Base-by-base conservation (phyloP, 108 stramenopile genomes). In the Bacterosira constricta region DNA sequence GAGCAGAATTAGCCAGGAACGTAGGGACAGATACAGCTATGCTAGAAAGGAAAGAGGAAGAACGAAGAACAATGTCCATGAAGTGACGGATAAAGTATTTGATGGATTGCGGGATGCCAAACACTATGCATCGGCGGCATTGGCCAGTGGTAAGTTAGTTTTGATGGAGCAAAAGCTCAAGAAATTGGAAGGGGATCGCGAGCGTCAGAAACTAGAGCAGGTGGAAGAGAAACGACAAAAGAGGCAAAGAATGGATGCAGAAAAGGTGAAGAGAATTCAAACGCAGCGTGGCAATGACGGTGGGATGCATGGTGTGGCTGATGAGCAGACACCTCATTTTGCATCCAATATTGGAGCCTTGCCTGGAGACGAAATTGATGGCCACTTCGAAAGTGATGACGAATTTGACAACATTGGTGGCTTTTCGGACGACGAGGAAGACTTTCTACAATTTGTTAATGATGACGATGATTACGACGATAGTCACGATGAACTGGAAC, bases 21-120 rank as follows among this genome's bases (percentile, higher is more conserved):
- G 31, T 20, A 23, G 39, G 18, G 62, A 59, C 3, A 50, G 38
- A 54, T 37, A 30, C 45, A 13, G 46, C 67, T 26, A 52, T 30
- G 23, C 47, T 2, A 31, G 13, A 25, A 9, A 64, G 31, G 4
- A 23, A 49, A 6, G 15, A 34, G 3, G 13, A 35, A n/a, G n/a
- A n/a, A n/a, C n/a, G n/a, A n/a, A n/a, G n/a, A 21, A 13, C 1
- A 32, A 29, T 8, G 36, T 32, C 36, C 6, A 2, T 8, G 61
- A 46, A 12, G 18, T 82, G 18, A 35, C 64, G 4, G 70, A 86
- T 18, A 26, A 39, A 0, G 31, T 88, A 20, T 63, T 74, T 44
- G 82, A 86, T 58, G 45, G 55, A 31, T 87, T 75, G 84, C 79
- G 85, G 9, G 56, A 61, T 20, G 72, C 82, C 32, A 81, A 75